Evolutionary conservation across 805 yeast genomes (phyloP), one percentile per base, ranked within the genome.

Genomic region (Saccharomyces jurei): DNA sequence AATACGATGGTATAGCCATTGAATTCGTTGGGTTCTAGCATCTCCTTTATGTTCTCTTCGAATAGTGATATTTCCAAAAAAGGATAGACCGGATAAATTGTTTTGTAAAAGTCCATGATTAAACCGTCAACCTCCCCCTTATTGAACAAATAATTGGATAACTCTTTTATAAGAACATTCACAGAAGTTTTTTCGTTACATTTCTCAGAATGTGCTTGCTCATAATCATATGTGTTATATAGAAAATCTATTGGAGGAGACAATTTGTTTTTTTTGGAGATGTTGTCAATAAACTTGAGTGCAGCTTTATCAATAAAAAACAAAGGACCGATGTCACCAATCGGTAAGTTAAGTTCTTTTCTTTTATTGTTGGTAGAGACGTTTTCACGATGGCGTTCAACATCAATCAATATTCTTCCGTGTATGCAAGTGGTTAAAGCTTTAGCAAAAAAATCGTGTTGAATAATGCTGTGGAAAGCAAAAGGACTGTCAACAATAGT

Each of bases 281-380:
- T 46, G 13, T 29, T 41, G 30, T 59, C 56, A 5, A 59, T 52
- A 60, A 55, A 56, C 47, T 52, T 60, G 9, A 56, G 50, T 14
- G 60, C 60, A n/a, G 62, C 60, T 41, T 59, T 50, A 41, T 62
- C 63, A 4, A 62, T 52, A 27, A 58, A 62, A 14, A 41, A 41
- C 22, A 62, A 48, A 3, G 61, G 62, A 14, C 55, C 53, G 2
- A 58, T 6, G 11, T 51, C 53, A 14, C 11, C 26, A 2, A 26
- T 44, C 41, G 29, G 9, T 27, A 26, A 30, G 46, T 21, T 48
- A 29, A 50, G 29, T 25, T 11, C 30, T 11, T 13, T 21, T 6
- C n/a, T 36, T 17, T 36, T 17, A 21, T 11, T 21, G 13, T 36
- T 17, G 22, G 11, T 2, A n/a, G 44, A 17, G 4, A 17, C 44